These are phyloP conservation scores for Amesomyces nigricolor DNA, from an alignment of 2,329 filamentous ascomycete species.

Conservation along the genomic window DNA sequence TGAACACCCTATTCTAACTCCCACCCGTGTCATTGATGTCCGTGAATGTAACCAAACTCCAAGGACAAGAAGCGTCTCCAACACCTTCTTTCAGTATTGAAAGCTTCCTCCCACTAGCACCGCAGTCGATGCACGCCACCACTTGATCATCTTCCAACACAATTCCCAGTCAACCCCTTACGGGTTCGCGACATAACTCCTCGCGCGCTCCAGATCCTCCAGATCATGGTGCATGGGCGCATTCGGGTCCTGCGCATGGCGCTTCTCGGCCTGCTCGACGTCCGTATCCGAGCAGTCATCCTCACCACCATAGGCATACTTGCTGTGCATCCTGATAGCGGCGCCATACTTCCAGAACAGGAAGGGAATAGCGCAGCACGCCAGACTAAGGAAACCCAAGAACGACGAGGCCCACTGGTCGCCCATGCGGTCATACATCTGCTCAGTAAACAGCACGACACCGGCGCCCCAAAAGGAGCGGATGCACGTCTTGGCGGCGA, in stretches of 20 bases:
- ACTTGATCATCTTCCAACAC: neutral
- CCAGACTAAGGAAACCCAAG: conserved; percentile 67
- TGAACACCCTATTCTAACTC: neutral
- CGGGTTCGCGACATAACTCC: conserved; percentile 44
- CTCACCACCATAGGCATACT: conserved; percentile 65
- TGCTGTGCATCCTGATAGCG: conserved; percentile 60
- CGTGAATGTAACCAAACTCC: neutral
- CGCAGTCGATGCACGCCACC: no score
- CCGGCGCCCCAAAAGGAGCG: conserved; percentile 74
- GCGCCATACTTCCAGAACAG: conserved; percentile 75
- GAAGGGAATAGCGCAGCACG: conserved; percentile 77
- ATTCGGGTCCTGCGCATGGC: conserved; percentile 17
- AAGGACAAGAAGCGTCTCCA: neutral
- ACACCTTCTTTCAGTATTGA: neutral
- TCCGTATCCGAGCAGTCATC: conserved; percentile 38
- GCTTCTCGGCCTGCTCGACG: conserved; percentile 34
- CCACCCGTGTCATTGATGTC: neutral
- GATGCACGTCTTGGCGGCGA: conserved; percentile 77
- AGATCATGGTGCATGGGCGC: conserved; percentile 30
- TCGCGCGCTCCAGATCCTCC: conserved; percentile 38
- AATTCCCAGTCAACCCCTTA: conserved; percentile 19
- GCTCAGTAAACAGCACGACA: conserved; percentile 71
- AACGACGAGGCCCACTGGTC: conserved; percentile 72
- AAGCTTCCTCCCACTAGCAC: neutral
- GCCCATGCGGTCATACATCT: conserved; percentile 70